A percentile compares a stretch with the other conserved stretches of the same genome.
Conservation (phyloP, 176 grass and related monocot genomes). For the Urochloa ruziziensis region DNA sequence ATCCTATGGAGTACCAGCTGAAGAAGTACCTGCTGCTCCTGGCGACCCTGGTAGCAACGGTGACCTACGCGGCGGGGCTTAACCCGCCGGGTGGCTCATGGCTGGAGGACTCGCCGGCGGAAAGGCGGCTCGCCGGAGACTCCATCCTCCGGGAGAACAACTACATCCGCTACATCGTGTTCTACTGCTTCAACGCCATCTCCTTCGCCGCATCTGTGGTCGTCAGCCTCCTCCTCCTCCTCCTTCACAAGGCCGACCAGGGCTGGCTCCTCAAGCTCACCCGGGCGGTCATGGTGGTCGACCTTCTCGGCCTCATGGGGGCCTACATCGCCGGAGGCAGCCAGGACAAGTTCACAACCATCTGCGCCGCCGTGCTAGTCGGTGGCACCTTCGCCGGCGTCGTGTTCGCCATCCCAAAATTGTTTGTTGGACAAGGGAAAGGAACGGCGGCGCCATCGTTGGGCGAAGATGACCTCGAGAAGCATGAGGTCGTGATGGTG, state of each 20-base stretch:
- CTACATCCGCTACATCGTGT: not conserved
- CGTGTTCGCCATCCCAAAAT: no score
- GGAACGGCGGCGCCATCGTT: no score
- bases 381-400: not conserved
- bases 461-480: no score
- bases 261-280: not conserved
- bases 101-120: not conserved
- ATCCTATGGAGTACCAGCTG: not conserved
- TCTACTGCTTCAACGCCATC: not conserved
- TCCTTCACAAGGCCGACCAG: not conserved
- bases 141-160: not conserved
- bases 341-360: not conserved
- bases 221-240: not conserved
- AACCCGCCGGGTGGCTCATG: constrained; percentile 18
- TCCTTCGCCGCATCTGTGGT: not conserved
- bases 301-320: constrained; percentile 3
- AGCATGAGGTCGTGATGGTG: not conserved
- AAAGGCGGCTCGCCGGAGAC: not conserved
- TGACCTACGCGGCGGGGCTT: constrained; percentile 29
- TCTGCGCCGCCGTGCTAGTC: not conserved
- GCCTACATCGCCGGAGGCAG: not conserved
- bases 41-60: constrained; percentile 7
- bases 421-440: no score
- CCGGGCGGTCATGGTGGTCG: not conserved
- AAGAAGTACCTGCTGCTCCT: constrained; percentile 20